Evolutionary conservation across 1,139 yeast genomes (phyloP).

Genomic region (Geotrichum fermentans): DNA sequence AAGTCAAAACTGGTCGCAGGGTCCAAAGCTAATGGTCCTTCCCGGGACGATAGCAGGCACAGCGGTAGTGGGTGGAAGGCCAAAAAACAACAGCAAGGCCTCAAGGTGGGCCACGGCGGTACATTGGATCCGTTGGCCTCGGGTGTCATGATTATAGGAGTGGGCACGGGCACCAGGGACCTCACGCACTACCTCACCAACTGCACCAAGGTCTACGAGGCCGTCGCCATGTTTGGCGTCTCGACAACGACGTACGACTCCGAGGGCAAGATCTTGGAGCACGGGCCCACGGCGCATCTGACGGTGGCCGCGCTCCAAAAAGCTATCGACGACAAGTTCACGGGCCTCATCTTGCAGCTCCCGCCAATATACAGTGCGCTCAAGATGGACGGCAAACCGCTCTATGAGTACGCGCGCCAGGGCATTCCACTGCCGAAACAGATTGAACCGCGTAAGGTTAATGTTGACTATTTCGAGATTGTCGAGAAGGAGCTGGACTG

Average conservation of each 20-base stretch:
- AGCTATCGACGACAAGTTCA: conserved; percentile 52
- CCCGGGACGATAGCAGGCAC: conserved; percentile 36
- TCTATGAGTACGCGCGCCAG: conserved; percentile 89
- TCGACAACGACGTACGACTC: conserved; percentile 92
- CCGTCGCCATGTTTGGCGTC: conserved; percentile 80
- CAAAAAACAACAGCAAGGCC: conserved; percentile 46
- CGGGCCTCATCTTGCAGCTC: conserved; percentile 79
- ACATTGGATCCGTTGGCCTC: conserved; percentile 92
- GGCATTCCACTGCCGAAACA: conserved; percentile 79
- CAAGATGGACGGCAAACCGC: conserved; percentile 88
- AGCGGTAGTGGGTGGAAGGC: conserved; percentile 47
- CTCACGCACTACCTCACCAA: conserved; percentile 62
- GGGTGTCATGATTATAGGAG: conserved; percentile 86
- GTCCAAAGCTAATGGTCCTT: conserved; percentile 24
- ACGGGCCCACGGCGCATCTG: conserved; percentile 54
- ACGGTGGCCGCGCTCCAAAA: conserved; percentile 49
- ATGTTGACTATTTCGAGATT: conserved; percentile 51
- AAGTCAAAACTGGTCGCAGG: conserved; percentile 52
- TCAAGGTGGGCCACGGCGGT: conserved; percentile 97
- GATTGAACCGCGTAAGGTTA: conserved; percentile 70
- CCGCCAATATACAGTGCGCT: conserved; percentile 97
- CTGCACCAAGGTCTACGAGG: conserved; percentile 67
- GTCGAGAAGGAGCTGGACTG: conserved; percentile 36
- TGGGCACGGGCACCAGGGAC: conserved; percentile 83
- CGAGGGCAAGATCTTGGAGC: conserved; percentile 75